A percentile compares a stretch with the other conserved stretches of the same genome.
Conservation (phyloP, 2,329 filamentous ascomycete species). For the Chaetomiaceae sp. region DNA sequence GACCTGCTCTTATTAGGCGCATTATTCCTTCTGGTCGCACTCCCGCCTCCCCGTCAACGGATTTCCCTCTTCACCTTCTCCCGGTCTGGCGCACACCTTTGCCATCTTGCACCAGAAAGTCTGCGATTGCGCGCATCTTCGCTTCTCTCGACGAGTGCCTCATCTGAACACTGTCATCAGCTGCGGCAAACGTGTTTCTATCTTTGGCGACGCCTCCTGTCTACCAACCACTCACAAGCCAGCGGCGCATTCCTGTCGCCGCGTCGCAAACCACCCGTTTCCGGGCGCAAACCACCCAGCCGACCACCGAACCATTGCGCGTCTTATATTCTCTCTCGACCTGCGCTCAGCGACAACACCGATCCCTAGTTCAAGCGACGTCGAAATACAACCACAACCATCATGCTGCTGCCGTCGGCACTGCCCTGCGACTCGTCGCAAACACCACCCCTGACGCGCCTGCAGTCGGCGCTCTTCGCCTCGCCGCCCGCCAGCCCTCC, state of each 20-base stretch:
- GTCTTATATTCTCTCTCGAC: slow-evolving; percentile 7
- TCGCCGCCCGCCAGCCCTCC: slow-evolving; percentile 58
- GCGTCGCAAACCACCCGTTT: slow-evolving; percentile 19
- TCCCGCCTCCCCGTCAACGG: slow-evolving; percentile 12
- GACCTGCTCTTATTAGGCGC: slow-evolving; percentile 28
- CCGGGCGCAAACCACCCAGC: slow-evolving; percentile 6
- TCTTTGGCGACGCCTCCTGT: not conserved
- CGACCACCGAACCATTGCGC: not conserved
- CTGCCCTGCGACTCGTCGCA: slow-evolving; percentile 54
- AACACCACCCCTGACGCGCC: slow-evolving; percentile 38
- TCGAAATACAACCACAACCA: slow-evolving; percentile 24
- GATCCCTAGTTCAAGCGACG: too few species aligned
- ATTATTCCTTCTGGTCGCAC: slow-evolving; percentile 25
- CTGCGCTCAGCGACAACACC: not conserved
- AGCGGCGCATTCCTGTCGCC: slow-evolving; percentile 14
- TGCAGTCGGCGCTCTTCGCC: slow-evolving; percentile 48
- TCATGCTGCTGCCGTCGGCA: slow-evolving; percentile 57
- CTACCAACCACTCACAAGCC: slow-evolving; percentile 1
- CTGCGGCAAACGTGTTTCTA: not conserved
- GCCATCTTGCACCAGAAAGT: not conserved
- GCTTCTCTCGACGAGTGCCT: not conserved
- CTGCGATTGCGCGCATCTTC: not conserved
- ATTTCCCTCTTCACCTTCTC: slow-evolving; percentile 21
- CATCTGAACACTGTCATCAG: not conserved
- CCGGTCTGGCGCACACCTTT: slow-evolving; percentile 9